phyloP scores from a whole-genome alignment of 2,329 filamentous ascomycete species.

The Trichophyton mentagrophytes region DNA sequence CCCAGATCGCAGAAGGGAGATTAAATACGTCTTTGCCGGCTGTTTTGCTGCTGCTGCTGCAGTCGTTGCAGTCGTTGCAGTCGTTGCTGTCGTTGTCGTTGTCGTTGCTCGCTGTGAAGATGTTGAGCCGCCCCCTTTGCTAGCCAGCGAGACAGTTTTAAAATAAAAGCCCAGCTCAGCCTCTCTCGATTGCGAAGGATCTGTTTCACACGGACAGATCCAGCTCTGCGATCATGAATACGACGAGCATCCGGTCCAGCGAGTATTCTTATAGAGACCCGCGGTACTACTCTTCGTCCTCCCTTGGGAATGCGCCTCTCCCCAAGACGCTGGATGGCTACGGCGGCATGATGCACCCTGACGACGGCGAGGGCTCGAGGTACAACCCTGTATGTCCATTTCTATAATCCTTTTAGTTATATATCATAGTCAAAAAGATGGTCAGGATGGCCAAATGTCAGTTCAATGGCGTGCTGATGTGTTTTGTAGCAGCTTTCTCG shows the following conservation, averaged over 20 bases:
- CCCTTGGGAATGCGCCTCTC: slow-evolving; percentile 20
- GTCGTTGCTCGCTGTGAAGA: not conserved
- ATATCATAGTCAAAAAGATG: not conserved
- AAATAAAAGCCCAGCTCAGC: not conserved
- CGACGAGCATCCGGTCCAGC: slow-evolving; percentile 25
- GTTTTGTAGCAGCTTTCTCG: slow-evolving; percentile 37
- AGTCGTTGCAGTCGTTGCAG: not conserved
- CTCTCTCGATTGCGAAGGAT: not conserved
- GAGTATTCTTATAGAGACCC: slow-evolving; percentile 32
- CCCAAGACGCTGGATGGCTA: slow-evolving; percentile 47
- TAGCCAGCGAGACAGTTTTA: too few relatives aligned
- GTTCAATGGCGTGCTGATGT: not conserved
- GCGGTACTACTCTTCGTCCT: slow-evolving; percentile 25
- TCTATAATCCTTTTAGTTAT: too few relatives aligned
- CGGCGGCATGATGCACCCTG: slow-evolving; percentile 43
- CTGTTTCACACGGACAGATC: not conserved
- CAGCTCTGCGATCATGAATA: slow-evolving; percentile 17
- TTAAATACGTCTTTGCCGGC: not conserved
- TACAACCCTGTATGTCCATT: slow-evolving; percentile 44
- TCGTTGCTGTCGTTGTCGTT: not conserved
- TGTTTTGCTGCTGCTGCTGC: not conserved
- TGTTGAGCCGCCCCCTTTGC: not conserved
- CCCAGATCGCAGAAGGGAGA: not conserved
- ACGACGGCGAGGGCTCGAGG: slow-evolving; percentile 42
- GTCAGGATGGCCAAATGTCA: not conserved